A percentile compares a stretch with the other conserved stretches of the same genome.
These are phyloP conservation scores for Wickerhamomyces pijperi DNA, from an alignment of 805 yeast genomes.

Conservation along the genomic window DNA sequence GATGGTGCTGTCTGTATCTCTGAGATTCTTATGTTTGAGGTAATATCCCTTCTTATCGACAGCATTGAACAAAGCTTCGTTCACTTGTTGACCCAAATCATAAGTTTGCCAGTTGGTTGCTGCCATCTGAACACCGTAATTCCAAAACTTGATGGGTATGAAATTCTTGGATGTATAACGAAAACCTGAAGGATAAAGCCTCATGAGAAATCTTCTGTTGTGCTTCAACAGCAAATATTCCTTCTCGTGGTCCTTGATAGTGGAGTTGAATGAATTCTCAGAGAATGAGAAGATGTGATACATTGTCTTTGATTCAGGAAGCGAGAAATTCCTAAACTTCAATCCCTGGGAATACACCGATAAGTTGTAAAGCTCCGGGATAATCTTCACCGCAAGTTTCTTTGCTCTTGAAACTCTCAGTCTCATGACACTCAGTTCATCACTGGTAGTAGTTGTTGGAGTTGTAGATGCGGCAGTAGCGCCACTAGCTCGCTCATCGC, in stretches of 20 bases:
- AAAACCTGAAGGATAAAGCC: constrained; percentile 79
- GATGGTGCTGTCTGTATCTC: constrained; percentile 14
- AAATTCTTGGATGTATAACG: constrained; percentile 74
- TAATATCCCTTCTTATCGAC: constrained; percentile 62
- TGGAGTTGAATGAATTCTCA: constrained; percentile 54
- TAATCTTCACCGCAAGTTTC: constrained; percentile 16
- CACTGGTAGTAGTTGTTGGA: constrained; percentile 23
- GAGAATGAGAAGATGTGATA: constrained; percentile 84
- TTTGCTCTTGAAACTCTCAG: constrained; percentile 2
- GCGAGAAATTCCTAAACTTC: constrained; percentile 70
- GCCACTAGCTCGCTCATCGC: constrained; percentile 4
- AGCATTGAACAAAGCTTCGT: constrained; percentile 67
- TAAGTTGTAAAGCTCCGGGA: constrained; percentile 39
- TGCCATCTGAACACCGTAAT: constrained; percentile 81
- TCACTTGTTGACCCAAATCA: constrained; percentile 82
- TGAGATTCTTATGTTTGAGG: constrained; percentile 51
- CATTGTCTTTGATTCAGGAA: constrained; percentile 71
- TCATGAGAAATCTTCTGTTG: constrained; percentile 61
- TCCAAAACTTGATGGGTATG: constrained; percentile 73
- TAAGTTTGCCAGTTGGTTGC: constrained; percentile 96
- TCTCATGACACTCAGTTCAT: constrained; percentile 15
- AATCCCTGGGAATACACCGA: constrained; percentile 59
- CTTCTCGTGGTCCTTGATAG: constrained; percentile 53
- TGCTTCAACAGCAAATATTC: constrained; percentile 56
- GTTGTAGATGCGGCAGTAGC: constrained; percentile 1